Conservation (phyloP, 345 rosid genomes). For the Litchi chinensis region DNA sequence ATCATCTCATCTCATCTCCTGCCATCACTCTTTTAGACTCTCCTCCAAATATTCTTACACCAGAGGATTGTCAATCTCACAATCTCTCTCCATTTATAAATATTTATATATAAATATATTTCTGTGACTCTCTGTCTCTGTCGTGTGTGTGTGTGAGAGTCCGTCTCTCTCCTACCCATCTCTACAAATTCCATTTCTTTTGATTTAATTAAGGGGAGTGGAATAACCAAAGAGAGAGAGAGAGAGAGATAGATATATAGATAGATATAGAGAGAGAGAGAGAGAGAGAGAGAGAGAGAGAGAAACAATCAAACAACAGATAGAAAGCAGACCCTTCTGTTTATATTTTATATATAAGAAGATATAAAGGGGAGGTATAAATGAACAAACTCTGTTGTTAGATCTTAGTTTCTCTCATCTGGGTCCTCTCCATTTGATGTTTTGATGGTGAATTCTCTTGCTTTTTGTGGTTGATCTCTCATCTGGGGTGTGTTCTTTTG, state of each 20-base stretch:
- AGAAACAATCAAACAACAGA: constrained; percentile 32
- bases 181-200: constrained; percentile 57
- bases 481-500: constrained; percentile 29
- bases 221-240: constrained; percentile 48
- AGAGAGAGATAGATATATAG: constrained; percentile 40
- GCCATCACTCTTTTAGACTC: constrained; percentile 47
- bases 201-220: constrained; percentile 59
- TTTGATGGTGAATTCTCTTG: constrained; percentile 52
- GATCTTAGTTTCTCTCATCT: constrained; percentile 78
- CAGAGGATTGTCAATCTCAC: constrained; percentile 49
- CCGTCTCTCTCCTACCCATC: constrained; percentile 37
- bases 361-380: constrained; percentile 29
- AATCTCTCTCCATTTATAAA: constrained; percentile 16
- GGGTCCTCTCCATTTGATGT: constrained; percentile 43
- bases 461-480: constrained; percentile 36
- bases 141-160: neutral
- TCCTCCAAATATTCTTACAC: constrained; percentile 70
- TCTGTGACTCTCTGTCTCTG: constrained; percentile 28
- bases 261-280: constrained; percentile 21
- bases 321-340: constrained; percentile 24
- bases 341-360: neutral
- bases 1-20: constrained; percentile 29
- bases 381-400: constrained; percentile 56
- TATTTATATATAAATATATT: constrained; percentile 17
- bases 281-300: constrained; percentile 33